Base-by-base conservation (phyloP, 768 basidiomycete species). In the Termitomyces sp. region DNA sequence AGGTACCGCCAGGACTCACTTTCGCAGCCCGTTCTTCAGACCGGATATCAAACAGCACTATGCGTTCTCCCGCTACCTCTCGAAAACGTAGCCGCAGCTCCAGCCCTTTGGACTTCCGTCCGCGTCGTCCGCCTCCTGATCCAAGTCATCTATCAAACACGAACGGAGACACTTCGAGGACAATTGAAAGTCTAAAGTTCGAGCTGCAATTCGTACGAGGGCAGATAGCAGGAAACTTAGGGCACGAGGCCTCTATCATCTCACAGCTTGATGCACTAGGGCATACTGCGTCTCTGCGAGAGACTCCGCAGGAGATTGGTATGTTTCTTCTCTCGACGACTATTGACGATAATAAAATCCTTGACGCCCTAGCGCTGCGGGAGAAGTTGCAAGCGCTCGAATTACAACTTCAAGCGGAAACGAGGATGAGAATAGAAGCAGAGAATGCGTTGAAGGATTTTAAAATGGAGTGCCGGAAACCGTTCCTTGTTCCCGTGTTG, bases 401-500 rank as follows among this genome's bases (percentile, higher is more conserved):
- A 54, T 51, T 48, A 5, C 72, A 81, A 33, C 58, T 83, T 24
- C 68, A 54, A 31, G 60, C 62, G 2, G 81, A 82, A 67, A 71
- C 70, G 15, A 61, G 61, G 46, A 65, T 62, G 54, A 68, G 81
- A 37, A 36, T 68, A n/a, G 75, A 76, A 57, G 77, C 76, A 3
- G 85, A 86, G 60, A 68, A 65, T 13, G 68, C 70, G 15, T 62
- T 85, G 58, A 65, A 62, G 49, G 83, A 84, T 22, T 71, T 87
- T 16, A 71, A 78, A 60, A 70, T 74, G 47, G 85, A 87, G 66
- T 77, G 78, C 54, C 71, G 68, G 54, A 67, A 73, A 57, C 85
- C 84, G 16, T 87, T 86, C 60, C 71, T 85, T 42, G 82, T 83
- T 6, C 83, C 83, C 18, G 81, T 78, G 12, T 66, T 87, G 62